These are phyloP conservation scores for Jacaranda copaia DNA, from an alignment of 257 asterid species.

Conservation along the genomic window DNA sequence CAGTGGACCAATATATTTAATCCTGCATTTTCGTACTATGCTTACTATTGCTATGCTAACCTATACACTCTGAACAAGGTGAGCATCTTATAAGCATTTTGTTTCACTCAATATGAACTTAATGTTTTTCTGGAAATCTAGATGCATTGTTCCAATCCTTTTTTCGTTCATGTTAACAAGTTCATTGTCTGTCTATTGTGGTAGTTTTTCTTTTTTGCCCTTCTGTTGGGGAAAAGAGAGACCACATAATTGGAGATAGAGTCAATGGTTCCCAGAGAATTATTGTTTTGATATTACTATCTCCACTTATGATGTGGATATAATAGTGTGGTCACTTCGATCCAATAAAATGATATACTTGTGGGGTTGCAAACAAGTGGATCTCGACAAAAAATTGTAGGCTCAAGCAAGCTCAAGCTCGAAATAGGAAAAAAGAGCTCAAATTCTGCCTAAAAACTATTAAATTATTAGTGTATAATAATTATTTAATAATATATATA, in stretches of 20 bases:
- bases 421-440: too few relatives aligned
- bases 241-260: neutral
- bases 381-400: too few relatives aligned
- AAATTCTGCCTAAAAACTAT: too few relatives aligned
- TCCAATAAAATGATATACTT: neutral
- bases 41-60: slow-evolving; percentile 97
- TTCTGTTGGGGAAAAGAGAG: neutral
- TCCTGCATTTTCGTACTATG: slow-evolving; percentile 94
- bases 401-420: too few relatives aligned
- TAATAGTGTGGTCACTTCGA: neutral
- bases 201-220: slow-evolving; percentile 12
- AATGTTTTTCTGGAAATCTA: slow-evolving; percentile 26
- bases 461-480: too few relatives aligned
- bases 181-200: neutral
- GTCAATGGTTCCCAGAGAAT: neutral
- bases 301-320: neutral
- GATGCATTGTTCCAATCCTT: neutral
- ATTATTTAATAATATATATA: too few relatives aligned
- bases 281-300: neutral
- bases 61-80: slow-evolving; percentile 97
- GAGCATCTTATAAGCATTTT: slow-evolving; percentile 25
- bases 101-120: neutral
- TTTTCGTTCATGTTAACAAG: slow-evolving; percentile 1
- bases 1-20: slow-evolving; percentile 95
- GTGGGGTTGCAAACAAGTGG: neutral